Evolutionary conservation across 345 rosid genomes (phyloP), one percentile per base, ranked within the genome.

Genomic region (Hypericum perforatum): DNA sequence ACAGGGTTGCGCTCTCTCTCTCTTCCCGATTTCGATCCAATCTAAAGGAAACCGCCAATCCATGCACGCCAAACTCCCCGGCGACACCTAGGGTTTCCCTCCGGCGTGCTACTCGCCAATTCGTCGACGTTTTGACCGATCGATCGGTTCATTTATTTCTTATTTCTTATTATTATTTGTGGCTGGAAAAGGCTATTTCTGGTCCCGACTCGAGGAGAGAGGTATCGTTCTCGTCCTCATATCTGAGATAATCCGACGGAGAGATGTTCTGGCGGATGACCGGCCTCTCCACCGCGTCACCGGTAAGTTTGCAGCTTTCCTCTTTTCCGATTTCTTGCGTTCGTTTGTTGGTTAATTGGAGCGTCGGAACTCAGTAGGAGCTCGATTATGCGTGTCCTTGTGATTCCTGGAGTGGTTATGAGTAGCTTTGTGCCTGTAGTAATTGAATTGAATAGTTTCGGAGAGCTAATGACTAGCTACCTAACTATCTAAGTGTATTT

Each of bases 211-310:
- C 38, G 22, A 32, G 46, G 52, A 22, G 52, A 22, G 32, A 22
- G 49, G 47, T 54, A 29, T 59, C 37, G 41, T 44, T n/a, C 48
- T 54, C 11, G 16, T 41, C 72, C 50, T 61, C 60, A 74, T 82
- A 79, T 69, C 80, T 74, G 75, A 70, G 22, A 54, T 74, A 62
- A 12, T 44, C 50, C 37, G 43, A 37, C 61, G 64, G 39, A 58
- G 78, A 73, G 65, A 89, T 89, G 97, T 89, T 89, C 67, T 89
- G 97, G 97, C 95, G 89, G 45, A 89, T 89, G 92, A 77, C 92
- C 7, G 95, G 92, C 43, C 77, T 89, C 71, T 82, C 95, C 62
- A 78, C 97, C 52, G 87, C 95, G 11, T 89, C 97, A 64, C 92
- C 95, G 63, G 97, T 89, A 71, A 46, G 29, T 13, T 46, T 22